Evolutionary conservation across 2,329 filamentous ascomycete genomes (phyloP), one percentile per base, ranked within the genome.

Genomic region (Fusarium sp.): DNA sequence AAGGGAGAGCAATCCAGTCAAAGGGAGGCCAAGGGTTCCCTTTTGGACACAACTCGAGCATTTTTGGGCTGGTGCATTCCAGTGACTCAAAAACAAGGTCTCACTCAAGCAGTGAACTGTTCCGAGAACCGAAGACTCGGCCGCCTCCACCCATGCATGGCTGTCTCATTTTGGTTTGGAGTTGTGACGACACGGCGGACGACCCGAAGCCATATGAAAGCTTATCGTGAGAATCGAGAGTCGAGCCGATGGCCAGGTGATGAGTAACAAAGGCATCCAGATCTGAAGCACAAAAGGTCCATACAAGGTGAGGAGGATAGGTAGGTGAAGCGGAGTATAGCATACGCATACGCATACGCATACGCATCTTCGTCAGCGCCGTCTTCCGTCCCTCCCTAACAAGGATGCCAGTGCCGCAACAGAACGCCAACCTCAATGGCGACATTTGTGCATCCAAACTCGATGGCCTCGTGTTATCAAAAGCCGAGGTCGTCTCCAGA

Each of bases 101-200:
- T 34, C 22, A 36, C 19, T 31, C 5, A 12, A 11, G 29, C 29
- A 40, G 19, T 38, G 19, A 19, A 58, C 24, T 31, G 42, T 48
- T 47, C 55, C 57, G 42, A 48, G 42, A 48, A 60, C 57, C 41
- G 38, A 60, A 40, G 29, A 58, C 31, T 44, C 24, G 28, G 19
- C 10, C n/a, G n/a, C n/a, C 36, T 34, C 11, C 12, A 34, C 24
- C 32, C 13, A 59, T 41, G 54, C 31, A 34, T 34, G 31, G 31
- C 31, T 39, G 41, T 31, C 36, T 34, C 19, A 36, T 41, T 19
- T 19, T 19, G 22, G 22, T 32, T 42, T 55, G 32, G 26, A 24
- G 36, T 15, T 43, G n/a, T 39, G 53, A 57, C 53, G 19, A 58
- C 11, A 15, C 31, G 26, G 43, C 32, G 32, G 38, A 26, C 28